These are phyloP conservation scores for Leccinum fuscescens DNA, from an alignment of 1,284 basidiomycete genomes.

Conservation along the genomic window DNA sequence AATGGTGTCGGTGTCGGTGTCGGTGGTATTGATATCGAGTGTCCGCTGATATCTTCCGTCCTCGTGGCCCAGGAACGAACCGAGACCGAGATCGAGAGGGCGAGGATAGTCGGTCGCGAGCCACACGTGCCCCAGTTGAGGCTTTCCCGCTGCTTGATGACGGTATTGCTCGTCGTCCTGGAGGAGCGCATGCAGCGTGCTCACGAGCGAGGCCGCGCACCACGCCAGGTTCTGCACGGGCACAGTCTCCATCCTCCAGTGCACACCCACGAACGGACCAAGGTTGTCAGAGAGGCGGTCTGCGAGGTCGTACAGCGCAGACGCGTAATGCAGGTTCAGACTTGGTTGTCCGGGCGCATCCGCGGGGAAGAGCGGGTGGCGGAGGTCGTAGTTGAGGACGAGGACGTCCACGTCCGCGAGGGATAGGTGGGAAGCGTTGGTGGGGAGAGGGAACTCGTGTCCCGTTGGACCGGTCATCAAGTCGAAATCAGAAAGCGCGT, in stretches of 20 bases:
- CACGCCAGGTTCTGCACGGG: constrained; percentile 36
- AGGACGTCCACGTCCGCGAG: neutral
- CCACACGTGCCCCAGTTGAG: too few species aligned
- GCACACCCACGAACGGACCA: constrained; percentile 42
- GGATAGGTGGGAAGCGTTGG: too few species aligned
- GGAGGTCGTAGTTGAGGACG: too few species aligned
- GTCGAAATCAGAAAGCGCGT: too few species aligned
- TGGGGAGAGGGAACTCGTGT: too few species aligned
- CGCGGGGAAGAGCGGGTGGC: neutral
- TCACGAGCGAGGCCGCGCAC: constrained; percentile 46
- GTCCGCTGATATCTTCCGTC: neutral
- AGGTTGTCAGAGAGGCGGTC: constrained; percentile 29
- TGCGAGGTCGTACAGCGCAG: constrained; percentile 38
- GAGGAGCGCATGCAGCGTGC: constrained; percentile 38
- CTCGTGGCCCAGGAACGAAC: too few species aligned
- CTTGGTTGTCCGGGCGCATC: neutral
- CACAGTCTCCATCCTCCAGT: constrained; percentile 52
- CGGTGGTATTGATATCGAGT: neutral
- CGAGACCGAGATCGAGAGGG: too few species aligned
- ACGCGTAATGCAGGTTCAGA: constrained; percentile 37
- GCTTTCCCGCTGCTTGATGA: too few species aligned
- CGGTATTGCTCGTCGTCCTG: constrained; percentile 25
- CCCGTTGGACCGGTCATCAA: too few species aligned
- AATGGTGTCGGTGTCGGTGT: neutral
- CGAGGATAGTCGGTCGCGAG: too few species aligned